Evolutionary conservation across 805 yeast species (phyloP), one percentile per base, ranked within the genome.

Genomic region (Starmerella stigmatis): DNA sequence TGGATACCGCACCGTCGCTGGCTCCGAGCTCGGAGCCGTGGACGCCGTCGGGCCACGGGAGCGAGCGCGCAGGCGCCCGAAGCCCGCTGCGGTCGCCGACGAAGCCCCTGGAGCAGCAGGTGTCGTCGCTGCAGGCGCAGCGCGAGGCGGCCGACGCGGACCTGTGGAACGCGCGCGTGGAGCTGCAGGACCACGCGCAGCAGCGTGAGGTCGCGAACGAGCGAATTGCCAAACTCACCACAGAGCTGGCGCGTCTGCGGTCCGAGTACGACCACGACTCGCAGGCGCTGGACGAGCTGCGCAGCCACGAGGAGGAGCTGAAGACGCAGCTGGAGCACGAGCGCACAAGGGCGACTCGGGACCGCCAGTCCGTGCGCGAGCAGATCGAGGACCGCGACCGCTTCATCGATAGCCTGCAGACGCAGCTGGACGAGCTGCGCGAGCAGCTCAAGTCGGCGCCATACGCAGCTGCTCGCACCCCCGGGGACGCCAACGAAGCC

Each of bases 91-190:
- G 37, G 7, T 44, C 48, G 2, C 51, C 50, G 17, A 19, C 32
- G n/a, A 46, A 28, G 22, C 19, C 43, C 3, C 27, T 26, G 12
- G 36, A 45, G 11, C 32, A 25, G 19, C 44, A 45, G 26, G 48
- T 52, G 17, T 36, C 45, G 5, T 35, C 47, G 7, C 43, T 50
- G 38, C 44, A 35, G 21, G 38, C 33, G 19, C 45, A 42, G 13
- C 23, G 36, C 42, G 66, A 63, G 27, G 50, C 54, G 10, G 54
- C 51, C 48, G 57, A 60, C 30, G 64, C 62, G 19, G 66, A 61
- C 32, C 61, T 64, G 38, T 64, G 69, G 69, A 57, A 63, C 32
- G 54, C 65, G 27, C 66, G 62, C 41, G 49, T 60, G 19, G 57
- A 60, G 37, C 45, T 64, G 7, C 63, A 64, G 39, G 61, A 60